Evolutionary conservation across 768 basidiomycete genomes (phyloP), one percentile per base, ranked within the genome.

Genomic region (Agrocybe praecox): DNA sequence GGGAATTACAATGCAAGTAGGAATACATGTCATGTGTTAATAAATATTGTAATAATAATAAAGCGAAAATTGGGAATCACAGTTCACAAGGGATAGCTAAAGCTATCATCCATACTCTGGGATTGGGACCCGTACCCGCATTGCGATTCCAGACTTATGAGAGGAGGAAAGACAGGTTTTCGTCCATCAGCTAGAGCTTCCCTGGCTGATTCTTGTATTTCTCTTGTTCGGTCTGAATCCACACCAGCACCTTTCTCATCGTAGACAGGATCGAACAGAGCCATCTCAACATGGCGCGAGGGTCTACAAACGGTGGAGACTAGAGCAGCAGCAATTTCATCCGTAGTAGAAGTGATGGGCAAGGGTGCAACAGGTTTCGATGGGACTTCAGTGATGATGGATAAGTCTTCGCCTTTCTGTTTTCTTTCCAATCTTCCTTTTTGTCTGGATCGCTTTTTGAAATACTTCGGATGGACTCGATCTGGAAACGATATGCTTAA

Each of bases 161-260:
- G 21, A 59, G 21, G 24, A 77, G 64, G 0, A 63, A 40, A 12
- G 75, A 75, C 36, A 76, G 58, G 71, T 49, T 65, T 65, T 32
- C 65, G 65, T 11, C 74, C 74, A 24, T 63, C 63, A 21, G 58
- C 53, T 29, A 74, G 21, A 49, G 72, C 74, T 12, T 56, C 56
- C 58, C 67, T 63, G 33, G 75, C 46, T 10, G 61, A 65, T 26
- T 74, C 70, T 22, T 62, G 69, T 36, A 78, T 56, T 57, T 65
- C 50, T 53, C 66, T 62, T 43, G 72, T 77, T 26, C 75, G 65
- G 50, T 76, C 64, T 74, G 72, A 74, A 54, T 77, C 69, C 66
- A 77, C 63, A 4, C 65, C 67, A 5, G n/a, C 12, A 14, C 57
- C 60, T 51, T 74, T 64, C n/a, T 66, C 69, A 14, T 68, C 66